Base-by-base conservation (phyloP, 2,329 filamentous ascomycete species). In the Fusarium coicis region DNA sequence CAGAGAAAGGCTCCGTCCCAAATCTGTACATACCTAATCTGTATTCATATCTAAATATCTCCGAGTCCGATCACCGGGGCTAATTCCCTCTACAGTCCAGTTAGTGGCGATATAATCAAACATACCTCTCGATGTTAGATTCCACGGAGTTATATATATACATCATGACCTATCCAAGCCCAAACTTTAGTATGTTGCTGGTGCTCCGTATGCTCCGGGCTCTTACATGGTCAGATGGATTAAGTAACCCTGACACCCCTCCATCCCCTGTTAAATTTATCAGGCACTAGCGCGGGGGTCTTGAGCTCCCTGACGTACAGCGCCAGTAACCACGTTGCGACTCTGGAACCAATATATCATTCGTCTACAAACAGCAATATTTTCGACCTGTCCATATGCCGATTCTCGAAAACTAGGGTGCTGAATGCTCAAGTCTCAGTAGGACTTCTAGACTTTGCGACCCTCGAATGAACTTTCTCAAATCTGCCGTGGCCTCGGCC, bases 401-500 rank as follows among this genome's bases (percentile, higher is more conserved):
- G 21, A 42, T 40, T n/a, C 30, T 10, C 55, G 28, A 28, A 21
- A 43, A 14, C 12, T 32, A 40, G 10, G n/a, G 32, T 12, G 8
- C 7, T 23, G 18, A 15, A 16, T 30, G 12, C 16, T 36, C 34
- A 18, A 26, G 44, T 15, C 32, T 8, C 15, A 26, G 8, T 26
- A 15, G 2, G 12, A n/a, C 5, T 9, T 15, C 28, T 23, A 34
- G 10, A 23, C 19, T 66, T 66, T 46, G 55, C 54, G 36, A 21
- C 46, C 15, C 34, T 60, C 66, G 62, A 76, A 99, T 99, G 96
- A 95, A 99, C 82, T 98, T 98, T 80, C 89, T 99, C 80, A 98
- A 98, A 85, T 98, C 95, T 70, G 96, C 96, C 58, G 95, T 98
- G 80, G 96, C 95, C 50, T 98, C 96, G 70, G 96, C 95, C 76